Evolutionary conservation across 768 basidiomycete genomes (phyloP).

Genomic region (Asterophora parasitica): DNA sequence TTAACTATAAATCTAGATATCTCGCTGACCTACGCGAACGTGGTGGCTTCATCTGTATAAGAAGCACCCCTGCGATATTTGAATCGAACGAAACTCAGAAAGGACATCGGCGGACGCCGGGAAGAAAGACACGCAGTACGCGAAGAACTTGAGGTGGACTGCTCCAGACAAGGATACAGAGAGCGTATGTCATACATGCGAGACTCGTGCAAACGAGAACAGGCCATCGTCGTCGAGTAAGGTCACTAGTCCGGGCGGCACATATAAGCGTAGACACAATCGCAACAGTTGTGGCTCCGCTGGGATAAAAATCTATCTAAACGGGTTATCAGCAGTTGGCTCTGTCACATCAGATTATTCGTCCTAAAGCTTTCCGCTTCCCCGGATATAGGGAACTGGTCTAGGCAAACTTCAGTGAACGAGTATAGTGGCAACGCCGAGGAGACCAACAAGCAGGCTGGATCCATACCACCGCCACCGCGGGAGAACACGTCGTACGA

Average conservation of each 20-base stretch:
- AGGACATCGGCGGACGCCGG: not conserved
- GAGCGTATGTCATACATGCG: constrained; percentile 47
- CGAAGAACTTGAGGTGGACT: constrained; percentile 71
- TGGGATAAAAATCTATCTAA: constrained; percentile 42
- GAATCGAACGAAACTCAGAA: not conserved
- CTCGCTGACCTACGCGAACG: constrained; percentile 51
- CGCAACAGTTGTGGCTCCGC: constrained; percentile 59
- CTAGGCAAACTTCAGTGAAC: not conserved
- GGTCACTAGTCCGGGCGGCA: constrained; percentile 59
- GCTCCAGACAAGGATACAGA: constrained; percentile 58
- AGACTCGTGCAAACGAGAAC: constrained; percentile 60
- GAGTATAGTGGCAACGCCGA: not conserved
- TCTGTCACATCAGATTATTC: constrained; percentile 68
- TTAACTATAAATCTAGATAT: not conserved
- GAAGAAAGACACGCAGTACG: constrained; percentile 50
- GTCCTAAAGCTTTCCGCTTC: constrained; percentile 67
- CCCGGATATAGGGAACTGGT: constrained; percentile 59
- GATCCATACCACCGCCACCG: constrained; percentile 69
- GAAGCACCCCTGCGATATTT: constrained; percentile 63
- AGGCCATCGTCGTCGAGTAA: too few species aligned
- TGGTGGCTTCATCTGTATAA: constrained; percentile 72
- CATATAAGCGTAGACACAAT: constrained; percentile 61
- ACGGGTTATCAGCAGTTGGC: constrained; percentile 43
- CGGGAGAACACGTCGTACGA: constrained; percentile 44
- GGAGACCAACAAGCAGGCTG: constrained; percentile 48